A percentile compares a stretch with the other conserved stretches of the same genome.
phyloP scores from a whole-genome alignment of 139 green algal species.

The Closterium sp. region DNA sequence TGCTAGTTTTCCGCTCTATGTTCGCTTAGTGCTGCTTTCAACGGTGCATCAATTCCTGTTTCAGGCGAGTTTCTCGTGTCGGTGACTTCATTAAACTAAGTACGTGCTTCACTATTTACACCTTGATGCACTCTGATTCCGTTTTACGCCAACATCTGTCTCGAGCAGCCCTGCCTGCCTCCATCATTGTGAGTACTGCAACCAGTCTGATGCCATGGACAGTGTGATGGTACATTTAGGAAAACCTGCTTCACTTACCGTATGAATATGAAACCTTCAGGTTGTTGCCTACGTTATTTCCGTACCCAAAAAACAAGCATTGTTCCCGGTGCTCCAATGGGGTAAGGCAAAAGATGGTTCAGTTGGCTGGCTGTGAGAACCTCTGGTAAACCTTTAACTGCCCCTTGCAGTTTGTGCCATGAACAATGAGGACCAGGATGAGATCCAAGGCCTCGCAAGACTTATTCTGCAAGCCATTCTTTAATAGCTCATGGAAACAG shows the following conservation, averaged over 20 bases:
- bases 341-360: not conserved
- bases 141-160: not conserved
- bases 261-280: not conserved
- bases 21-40: not conserved
- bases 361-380: not conserved
- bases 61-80: not conserved
- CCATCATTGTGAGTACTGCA: not conserved
- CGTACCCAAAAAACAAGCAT: not conserved
- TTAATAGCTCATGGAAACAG: not conserved
- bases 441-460: not conserved
- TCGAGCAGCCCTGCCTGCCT: not conserved
- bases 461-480: not conserved
- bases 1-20: too few relatives aligned
- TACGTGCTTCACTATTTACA: not conserved
- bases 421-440: not conserved
- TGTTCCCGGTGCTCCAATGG: not conserved
- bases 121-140: not conserved
- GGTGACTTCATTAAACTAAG: not conserved
- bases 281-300: not conserved
- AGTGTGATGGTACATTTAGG: not conserved
- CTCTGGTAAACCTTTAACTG: not conserved
- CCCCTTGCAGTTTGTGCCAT: not conserved
- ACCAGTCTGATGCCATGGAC: too few relatives aligned
- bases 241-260: not conserved
- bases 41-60: not conserved